phyloP scores from a whole-genome alignment of 129 eudicot species.

The Chrysanthemum seticuspe region DNA sequence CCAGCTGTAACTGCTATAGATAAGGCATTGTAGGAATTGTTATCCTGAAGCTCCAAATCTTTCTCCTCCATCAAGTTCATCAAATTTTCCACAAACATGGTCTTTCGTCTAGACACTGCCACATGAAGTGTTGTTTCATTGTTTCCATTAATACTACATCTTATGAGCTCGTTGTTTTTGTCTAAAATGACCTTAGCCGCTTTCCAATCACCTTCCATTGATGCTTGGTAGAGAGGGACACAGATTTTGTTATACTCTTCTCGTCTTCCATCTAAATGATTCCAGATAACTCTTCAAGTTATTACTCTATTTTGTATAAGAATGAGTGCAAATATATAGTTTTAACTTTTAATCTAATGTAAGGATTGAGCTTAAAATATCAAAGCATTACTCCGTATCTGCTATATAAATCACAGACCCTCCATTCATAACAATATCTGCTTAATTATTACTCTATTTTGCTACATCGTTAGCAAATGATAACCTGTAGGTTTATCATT shows the following conservation, averaged over 20 bases:
- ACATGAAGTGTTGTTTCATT: background rate
- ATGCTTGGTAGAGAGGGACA: background rate
- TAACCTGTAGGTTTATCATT: too few species aligned
- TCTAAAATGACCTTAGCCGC: background rate
- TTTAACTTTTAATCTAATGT: background rate
- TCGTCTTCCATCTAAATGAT: background rate
- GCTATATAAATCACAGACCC: too few species aligned
- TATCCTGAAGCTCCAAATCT: background rate
- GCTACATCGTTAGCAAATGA: too few species aligned
- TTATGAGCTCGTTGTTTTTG: background rate
- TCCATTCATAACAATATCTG: too few species aligned
- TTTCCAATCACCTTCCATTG: background rate
- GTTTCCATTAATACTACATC: background rate
- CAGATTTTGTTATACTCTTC: background rate
- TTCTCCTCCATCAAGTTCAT: background rate
- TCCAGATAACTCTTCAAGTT: background rate
- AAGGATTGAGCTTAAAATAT: background rate
- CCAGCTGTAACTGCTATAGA: background rate
- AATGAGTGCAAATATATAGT: too few species aligned
- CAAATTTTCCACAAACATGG: background rate
- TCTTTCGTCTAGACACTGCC: background rate
- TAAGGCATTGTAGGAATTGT: background rate
- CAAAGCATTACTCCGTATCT: too few species aligned
- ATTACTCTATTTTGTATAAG: background rate
- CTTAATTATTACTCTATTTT: too few species aligned